Evolutionary conservation across 805 yeast genomes (phyloP).

Genomic region (Kazachstania martiniae): DNA sequence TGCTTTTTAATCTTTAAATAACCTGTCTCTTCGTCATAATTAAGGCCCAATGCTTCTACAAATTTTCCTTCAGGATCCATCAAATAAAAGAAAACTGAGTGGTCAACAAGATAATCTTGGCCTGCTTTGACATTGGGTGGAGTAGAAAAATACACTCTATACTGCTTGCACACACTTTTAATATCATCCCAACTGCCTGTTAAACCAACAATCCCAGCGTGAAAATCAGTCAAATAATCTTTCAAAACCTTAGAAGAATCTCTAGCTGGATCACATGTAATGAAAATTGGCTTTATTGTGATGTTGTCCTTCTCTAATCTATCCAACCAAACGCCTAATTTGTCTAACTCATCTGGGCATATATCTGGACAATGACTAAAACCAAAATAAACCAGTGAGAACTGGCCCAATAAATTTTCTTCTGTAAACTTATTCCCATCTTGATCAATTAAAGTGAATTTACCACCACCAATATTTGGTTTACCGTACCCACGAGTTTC

Average conservation of each 20-base stretch:
- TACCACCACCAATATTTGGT: slow-evolving; percentile 93
- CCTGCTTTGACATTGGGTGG: slow-evolving; percentile 92
- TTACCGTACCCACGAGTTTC: slow-evolving; percentile 82
- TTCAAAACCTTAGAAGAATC: slow-evolving; percentile 80
- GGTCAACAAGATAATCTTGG: slow-evolving; percentile 93
- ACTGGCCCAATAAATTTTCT: slow-evolving; percentile 63
- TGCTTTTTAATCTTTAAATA: slow-evolving; percentile 66
- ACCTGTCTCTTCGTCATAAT: slow-evolving; percentile 70
- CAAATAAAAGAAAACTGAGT: slow-evolving; percentile 89
- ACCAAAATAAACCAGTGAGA: slow-evolving; percentile 86
- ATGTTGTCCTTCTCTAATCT: slow-evolving; percentile 44
- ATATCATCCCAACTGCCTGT: slow-evolving; percentile 86
- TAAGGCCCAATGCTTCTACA: slow-evolving; percentile 89
- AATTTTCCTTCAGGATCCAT: slow-evolving; percentile 99
- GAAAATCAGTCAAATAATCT: slow-evolving; percentile 80
- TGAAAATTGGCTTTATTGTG: slow-evolving; percentile 75
- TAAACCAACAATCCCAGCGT: slow-evolving; percentile 77
- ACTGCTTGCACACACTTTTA: slow-evolving; percentile 76
- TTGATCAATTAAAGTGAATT: slow-evolving; percentile 62
- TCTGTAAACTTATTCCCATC: slow-evolving; percentile 69
- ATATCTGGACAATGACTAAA: slow-evolving; percentile 97
- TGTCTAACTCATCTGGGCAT: slow-evolving; percentile 95
- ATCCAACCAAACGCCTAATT: slow-evolving; percentile 59
- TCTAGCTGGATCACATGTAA: slow-evolving; percentile 95
- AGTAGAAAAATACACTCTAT: slow-evolving; percentile 93